Evolutionary conservation across 331 rosid genomes (phyloP).

Genomic region (Pyrus hybrid): DNA sequence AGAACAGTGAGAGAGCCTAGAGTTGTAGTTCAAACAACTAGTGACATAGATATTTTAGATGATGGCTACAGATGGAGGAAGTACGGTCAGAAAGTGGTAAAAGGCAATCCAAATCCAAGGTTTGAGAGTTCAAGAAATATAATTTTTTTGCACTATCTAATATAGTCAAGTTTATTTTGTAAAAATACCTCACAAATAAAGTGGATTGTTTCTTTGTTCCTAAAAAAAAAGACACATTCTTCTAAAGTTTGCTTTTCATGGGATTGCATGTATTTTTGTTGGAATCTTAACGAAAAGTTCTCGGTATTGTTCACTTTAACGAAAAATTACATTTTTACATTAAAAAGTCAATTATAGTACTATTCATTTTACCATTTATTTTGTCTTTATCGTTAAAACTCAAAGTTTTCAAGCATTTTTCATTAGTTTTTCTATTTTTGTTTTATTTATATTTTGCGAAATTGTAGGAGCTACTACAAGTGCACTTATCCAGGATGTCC

Average conservation of each 20-base stretch:
- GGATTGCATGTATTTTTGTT: background rate
- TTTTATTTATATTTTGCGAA: background rate
- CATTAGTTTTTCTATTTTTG: too few relatives aligned
- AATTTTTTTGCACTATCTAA: too few relatives aligned
- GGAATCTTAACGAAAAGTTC: too few relatives aligned
- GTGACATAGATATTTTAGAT: slow-evolving; percentile 88
- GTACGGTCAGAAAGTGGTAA: slow-evolving; percentile 94
- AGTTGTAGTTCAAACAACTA: slow-evolving; percentile 93
- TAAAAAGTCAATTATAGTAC: too few relatives aligned
- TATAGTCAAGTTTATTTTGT: too few relatives aligned
- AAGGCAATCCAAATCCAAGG: slow-evolving; percentile 99
- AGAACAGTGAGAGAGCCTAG: slow-evolving; percentile 95
- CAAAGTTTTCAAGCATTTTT: too few relatives aligned
- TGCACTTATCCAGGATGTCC: slow-evolving; percentile 83
- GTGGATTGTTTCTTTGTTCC: background rate
- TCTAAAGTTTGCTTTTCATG: background rate
- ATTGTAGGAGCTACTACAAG: slow-evolving; percentile 87
- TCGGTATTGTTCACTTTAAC: too few relatives aligned
- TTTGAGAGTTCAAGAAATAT: background rate
- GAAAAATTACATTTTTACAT: too few relatives aligned
- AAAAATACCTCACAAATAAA: too few relatives aligned
- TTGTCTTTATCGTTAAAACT: too few relatives aligned
- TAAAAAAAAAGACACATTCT: background rate
- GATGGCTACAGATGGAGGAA: slow-evolving; percentile 97
- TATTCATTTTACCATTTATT: too few relatives aligned